Evolutionary conservation across 306 rosid species (phyloP), one percentile per base, ranked within the genome.

Genomic region (Lagenaria siceraria): DNA sequence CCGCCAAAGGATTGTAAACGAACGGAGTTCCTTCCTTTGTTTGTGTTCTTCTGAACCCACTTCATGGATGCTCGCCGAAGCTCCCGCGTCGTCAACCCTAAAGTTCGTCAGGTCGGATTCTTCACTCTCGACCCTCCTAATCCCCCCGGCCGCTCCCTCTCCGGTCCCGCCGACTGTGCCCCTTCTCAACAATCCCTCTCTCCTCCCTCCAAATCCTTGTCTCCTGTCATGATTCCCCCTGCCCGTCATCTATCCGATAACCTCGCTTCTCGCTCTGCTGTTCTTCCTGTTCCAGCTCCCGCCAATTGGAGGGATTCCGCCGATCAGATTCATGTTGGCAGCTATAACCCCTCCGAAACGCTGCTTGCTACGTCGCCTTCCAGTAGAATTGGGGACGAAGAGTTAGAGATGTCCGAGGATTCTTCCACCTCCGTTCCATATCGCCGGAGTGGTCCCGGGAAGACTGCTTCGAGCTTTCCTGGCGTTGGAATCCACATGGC

Each of bases 71-170:
- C 87, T 71, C 89, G 87, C 75, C 94, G 90, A 18, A 62, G 51
- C 75, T 78, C 92, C 31, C 88, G 92, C 9, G 22, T 82, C 25
- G 78, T 72, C 80, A 91, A 90, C 78, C 98, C 95, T 22, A 90
- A 85, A 81, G 84, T 93, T 80, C 89, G 92, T 76, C 93, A 78
- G 63, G 93, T 93, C 18, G 98, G 93, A 22, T 91, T 91, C 85
- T 83, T 85, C 84, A 72, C 91, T 17, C 88, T 89, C 18, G 43
- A 60, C 48, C 85, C 92, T 62, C 77, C 81, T 0, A 12, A 7
- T 77, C 92, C 76, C 75, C 61, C 1, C 85, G 68, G 80, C 79
- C 81, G 82, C 84, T 73, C 42, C 14, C 15, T 87, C 43, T 81
- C 81, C 29, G 75, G 90, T 53, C 85, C 91, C 1, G 77, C 53